Evolutionary conservation across 2,329 filamentous ascomycete genomes (phyloP).

Genomic region (Xylogone sp.): DNA sequence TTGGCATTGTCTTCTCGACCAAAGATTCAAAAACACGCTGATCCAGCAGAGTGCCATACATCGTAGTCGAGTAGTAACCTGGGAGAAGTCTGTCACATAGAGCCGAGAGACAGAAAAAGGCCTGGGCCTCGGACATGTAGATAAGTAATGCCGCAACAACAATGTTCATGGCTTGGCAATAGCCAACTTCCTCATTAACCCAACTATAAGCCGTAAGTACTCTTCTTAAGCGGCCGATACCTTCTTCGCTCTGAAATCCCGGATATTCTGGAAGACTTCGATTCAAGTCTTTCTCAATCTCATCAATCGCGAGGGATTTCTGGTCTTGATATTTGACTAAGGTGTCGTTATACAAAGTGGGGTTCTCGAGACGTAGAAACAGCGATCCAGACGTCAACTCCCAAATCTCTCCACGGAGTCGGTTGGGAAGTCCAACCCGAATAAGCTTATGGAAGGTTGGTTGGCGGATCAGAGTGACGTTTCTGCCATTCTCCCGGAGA

Average conservation of each 20-base stretch:
- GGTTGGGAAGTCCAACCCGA: conserved; percentile 88
- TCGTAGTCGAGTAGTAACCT: conserved; percentile 97
- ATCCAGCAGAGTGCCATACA: conserved; percentile 96
- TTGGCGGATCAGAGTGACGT: conserved; percentile 86
- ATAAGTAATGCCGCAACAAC: conserved; percentile 96
- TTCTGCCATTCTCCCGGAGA: conserved; percentile 89
- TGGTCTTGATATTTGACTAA: conserved; percentile 77
- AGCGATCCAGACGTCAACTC: conserved; percentile 90
- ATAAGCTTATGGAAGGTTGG: conserved; percentile 98
- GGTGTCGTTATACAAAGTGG: conserved; percentile 79
- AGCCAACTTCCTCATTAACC: conserved; percentile 92
- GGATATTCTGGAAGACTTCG: conserved; percentile 95
- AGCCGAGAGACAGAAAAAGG: conserved; percentile 88
- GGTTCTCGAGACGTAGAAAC: conserved; percentile 82
- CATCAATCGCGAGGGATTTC: conserved; percentile 92
- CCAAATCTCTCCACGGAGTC: conserved; percentile 92
- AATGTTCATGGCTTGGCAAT: conserved; percentile 99
- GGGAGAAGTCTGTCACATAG: conserved; percentile 91
- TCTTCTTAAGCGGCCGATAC: conserved; percentile 81
- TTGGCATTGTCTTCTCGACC: conserved; percentile 98
- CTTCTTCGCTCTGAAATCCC: conserved; percentile 93
- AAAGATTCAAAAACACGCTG: conserved; percentile 97
- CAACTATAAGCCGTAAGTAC: conserved; percentile 97
- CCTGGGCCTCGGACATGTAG: conserved; percentile 95
- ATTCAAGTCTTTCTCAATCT: conserved; percentile 98